Evolutionary conservation across 2,329 filamentous ascomycete genomes (phyloP).

Genomic region (Zymoseptoria passerinii): DNA sequence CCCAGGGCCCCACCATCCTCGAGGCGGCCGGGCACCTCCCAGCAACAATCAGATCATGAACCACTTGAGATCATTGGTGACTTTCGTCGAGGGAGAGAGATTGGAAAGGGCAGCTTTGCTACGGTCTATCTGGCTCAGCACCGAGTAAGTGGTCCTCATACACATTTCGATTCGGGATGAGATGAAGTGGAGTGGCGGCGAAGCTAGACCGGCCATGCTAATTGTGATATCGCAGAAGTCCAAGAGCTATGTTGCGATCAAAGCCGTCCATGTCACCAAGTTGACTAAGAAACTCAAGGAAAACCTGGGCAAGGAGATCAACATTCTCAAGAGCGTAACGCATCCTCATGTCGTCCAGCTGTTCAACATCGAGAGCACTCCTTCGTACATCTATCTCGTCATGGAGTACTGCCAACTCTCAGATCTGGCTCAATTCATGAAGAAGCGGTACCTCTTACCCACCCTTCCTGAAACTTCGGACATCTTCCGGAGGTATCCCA

Average conservation of each 20-base stretch:
- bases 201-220: slow-evolving; percentile 4
- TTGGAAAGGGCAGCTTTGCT: slow-evolving; percentile 95
- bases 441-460: slow-evolving; percentile 74
- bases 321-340: slow-evolving; percentile 85
- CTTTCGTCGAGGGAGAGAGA: slow-evolving; percentile 78
- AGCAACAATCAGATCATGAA: slow-evolving; percentile 24
- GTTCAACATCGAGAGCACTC: slow-evolving; percentile 84
- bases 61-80: slow-evolving; percentile 53
- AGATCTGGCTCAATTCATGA: slow-evolving; percentile 91
- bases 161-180: neutral
- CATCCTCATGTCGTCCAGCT: slow-evolving; percentile 96
- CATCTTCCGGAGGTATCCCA: slow-evolving; percentile 90
- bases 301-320: slow-evolving; percentile 89
- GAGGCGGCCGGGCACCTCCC: slow-evolving; percentile 26
- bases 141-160: slow-evolving; percentile 19
- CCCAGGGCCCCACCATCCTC: slow-evolving; percentile 22
- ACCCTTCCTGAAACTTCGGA: slow-evolving; percentile 76
- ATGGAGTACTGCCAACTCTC: slow-evolving; percentile 99
- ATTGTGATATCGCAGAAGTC: slow-evolving; percentile 50
- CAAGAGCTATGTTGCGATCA: slow-evolving; percentile 82
- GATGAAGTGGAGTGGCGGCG: neutral
- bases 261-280: slow-evolving; percentile 84
- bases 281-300: slow-evolving; percentile 94
- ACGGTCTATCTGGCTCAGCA: slow-evolving; percentile 61
- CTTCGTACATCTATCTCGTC: slow-evolving; percentile 84